Base-by-base conservation (phyloP, 306 rosid species). In the Quercus dentata region DNA sequence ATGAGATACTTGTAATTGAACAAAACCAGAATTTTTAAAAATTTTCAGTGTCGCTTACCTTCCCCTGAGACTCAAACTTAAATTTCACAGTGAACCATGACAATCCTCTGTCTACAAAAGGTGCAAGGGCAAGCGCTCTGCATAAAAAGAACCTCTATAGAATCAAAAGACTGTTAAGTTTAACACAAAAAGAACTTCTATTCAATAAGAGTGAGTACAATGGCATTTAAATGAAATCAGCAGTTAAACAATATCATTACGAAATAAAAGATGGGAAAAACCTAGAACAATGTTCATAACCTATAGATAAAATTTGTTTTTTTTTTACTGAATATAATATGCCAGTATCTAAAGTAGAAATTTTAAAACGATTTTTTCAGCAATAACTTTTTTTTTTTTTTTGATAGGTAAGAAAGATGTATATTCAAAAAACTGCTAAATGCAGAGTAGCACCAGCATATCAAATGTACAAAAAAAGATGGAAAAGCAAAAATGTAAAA, bases 121-220 rank as follows among this genome's bases (percentile, higher is more conserved):
- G 97, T 1, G 97, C 94, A 58, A 92, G 64, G 74, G 97, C 92
- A 77, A 94, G 91, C 62, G 97, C 99, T 80, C 99, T 89, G 92
- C 88, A 82, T 49, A 80, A 86, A 59, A 51, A 76, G 44, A 68
- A 68, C 51, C 74, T 69, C 41, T 58, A 28, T 23, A 28, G 69
- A 35, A 80, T 73, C 59, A 81, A 67, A 69, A 78, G 79, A 49
- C 15, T 64, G 21, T 58, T 38, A 13, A 15, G 3, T 6, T 23
- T 25, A 55, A 64, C 19, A 2, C 3, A 21, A 59, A 5, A 23
- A 38, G 19, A 41, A 69, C 25, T 44, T 17, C 19, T 10, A 7
- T 15, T 9, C 74, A 5, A 71, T 13, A 12, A 63, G n/a, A 25
- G 30, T 28, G 41, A 35, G n/a, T 63, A 5, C 5, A 28, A 28